Percentiles rank a stretch among this genome's conserved stretches.
Evolutionary conservation across 1,284 basidiomycete species (phyloP).

Genomic region (Cutaneotrichosporon dermatis): DNA sequence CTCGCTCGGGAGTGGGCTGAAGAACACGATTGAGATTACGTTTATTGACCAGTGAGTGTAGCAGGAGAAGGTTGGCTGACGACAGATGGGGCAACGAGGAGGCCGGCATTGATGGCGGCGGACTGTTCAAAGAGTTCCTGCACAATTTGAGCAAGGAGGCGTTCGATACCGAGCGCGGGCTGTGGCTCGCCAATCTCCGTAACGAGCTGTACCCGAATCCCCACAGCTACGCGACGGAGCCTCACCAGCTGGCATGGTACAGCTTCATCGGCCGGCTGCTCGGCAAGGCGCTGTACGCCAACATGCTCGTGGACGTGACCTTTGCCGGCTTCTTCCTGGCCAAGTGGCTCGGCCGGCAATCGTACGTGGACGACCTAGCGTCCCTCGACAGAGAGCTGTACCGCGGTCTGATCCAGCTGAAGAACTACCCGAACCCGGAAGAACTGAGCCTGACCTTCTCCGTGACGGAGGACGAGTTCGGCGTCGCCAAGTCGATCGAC

Average conservation of each 20-base stretch:
- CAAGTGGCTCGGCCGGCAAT: slow-evolving; percentile 77
- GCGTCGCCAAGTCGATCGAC: slow-evolving; percentile 70
- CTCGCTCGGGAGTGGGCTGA: slow-evolving; percentile 64
- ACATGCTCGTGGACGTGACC: slow-evolving; percentile 90
- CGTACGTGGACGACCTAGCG: slow-evolving; percentile 81
- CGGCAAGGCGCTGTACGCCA: slow-evolving; percentile 94
- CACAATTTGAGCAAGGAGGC: slow-evolving; percentile 89
- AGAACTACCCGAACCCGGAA: slow-evolving; percentile 84
- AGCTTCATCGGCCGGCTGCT: slow-evolving; percentile 81
- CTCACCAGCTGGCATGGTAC: slow-evolving; percentile 85
- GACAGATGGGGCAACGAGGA: slow-evolving; percentile 34
- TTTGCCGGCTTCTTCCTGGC: slow-evolving; percentile 88
- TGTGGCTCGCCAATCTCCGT: slow-evolving; percentile 85
- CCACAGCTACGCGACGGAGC: slow-evolving; percentile 77
- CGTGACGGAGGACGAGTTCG: slow-evolving; percentile 85
- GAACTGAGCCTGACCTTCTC: slow-evolving; percentile 92
- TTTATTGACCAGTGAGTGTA: slow-evolving; percentile 74
- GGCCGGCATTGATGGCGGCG: slow-evolving; percentile 70
- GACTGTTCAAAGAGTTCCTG: slow-evolving; percentile 96
- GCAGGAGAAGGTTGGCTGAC: background rate
- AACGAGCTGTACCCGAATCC: slow-evolving; percentile 95
- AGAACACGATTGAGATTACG: slow-evolving; percentile 73
- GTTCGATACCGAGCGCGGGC: slow-evolving; percentile 87
- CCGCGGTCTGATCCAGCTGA: slow-evolving; percentile 73
- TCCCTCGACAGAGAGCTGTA: slow-evolving; percentile 92